These are phyloP conservation scores for Pseudocercospora fijiensis DNA, from an alignment of 2,329 filamentous ascomycete species.

Conservation along the genomic window DNA sequence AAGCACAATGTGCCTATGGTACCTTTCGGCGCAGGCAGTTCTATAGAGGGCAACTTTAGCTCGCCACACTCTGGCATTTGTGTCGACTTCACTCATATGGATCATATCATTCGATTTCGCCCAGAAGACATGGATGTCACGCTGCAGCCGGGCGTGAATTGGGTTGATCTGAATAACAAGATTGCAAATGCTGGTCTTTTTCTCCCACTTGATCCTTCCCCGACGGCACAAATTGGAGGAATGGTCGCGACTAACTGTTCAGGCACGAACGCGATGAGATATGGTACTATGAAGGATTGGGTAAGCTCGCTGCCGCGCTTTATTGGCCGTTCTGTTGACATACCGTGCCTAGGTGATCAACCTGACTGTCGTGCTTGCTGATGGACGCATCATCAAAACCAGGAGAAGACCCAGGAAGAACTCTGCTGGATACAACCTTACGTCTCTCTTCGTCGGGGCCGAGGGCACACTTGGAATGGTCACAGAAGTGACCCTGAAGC, in stretches of 20 bases:
- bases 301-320: conserved; percentile 32
- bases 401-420: conserved; percentile 73
- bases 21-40: conserved; percentile 26
- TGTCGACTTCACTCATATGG: conserved; percentile 87
- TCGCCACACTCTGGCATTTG: conserved; percentile 83
- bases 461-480: conserved; percentile 80
- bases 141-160: conserved; percentile 87
- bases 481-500: conserved; percentile 78
- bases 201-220: conserved; percentile 86
- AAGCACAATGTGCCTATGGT: conserved; percentile 24
- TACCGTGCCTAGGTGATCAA: conserved; percentile 57
- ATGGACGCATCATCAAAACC: conserved; percentile 77
- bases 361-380: conserved; percentile 74
- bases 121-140: conserved; percentile 89
- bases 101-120: conserved; percentile 74
- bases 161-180: conserved; percentile 81
- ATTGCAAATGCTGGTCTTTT: conserved; percentile 75
- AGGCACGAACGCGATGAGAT: conserved; percentile 69
- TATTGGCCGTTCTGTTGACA: not conserved
- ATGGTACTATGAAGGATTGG: conserved; percentile 87
- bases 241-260: conserved; percentile 76
- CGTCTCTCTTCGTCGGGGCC: conserved; percentile 74
- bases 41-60: conserved; percentile 81
- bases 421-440: conserved; percentile 80
- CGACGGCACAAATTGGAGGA: conserved; percentile 71